Evolutionary conservation across 2,329 filamentous ascomycete genomes (phyloP).

Genomic region (Ceratocystis harringtonii): DNA sequence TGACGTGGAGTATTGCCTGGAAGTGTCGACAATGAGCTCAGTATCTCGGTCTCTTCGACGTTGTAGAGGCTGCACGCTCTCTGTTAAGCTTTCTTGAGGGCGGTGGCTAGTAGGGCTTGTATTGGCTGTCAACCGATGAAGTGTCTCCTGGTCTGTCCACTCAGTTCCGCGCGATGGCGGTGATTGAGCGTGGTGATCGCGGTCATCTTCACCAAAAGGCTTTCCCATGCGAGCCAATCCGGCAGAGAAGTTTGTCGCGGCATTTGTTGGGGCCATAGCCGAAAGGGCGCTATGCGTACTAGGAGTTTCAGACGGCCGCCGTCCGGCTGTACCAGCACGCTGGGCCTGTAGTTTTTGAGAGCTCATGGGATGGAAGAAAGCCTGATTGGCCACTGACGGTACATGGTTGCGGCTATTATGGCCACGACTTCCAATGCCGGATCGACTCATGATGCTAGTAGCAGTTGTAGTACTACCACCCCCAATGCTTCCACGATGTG

Average conservation of each 20-base stretch:
- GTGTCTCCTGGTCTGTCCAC: conserved; percentile 57
- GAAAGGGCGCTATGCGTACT: conserved; percentile 13
- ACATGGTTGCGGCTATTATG: conserved; percentile 63
- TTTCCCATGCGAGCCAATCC: conserved; percentile 11
- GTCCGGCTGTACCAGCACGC: conserved; percentile 31
- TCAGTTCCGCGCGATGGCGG: conserved; percentile 68
- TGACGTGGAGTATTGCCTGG: conserved; percentile 37
- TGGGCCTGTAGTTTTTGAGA: conserved; percentile 89
- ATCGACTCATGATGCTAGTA: conserved; percentile 6
- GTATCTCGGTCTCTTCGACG: conserved; percentile 24
- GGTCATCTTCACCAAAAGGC: conserved; percentile 29
- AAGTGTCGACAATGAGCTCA: conserved; percentile 42
- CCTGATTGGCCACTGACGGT: conserved; percentile 72
- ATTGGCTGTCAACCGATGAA: conserved; percentile 57
- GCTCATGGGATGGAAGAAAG: conserved; percentile 94
- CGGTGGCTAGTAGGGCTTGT: conserved; percentile 54
- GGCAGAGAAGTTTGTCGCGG: conserved; percentile 13
- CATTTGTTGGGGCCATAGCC: background rate
- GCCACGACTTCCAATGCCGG: conserved; percentile 9
- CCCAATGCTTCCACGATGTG: conserved; percentile 14
- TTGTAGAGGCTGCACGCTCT: conserved; percentile 67
- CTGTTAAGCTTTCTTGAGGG: conserved; percentile 48
- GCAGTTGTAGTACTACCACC: conserved; percentile 11
- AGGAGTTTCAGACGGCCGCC: conserved; percentile 9
- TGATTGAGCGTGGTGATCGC: conserved; percentile 33